A percentile compares a stretch with the other conserved stretches of the same genome.
Conservation (phyloP, 495 filamentous ascomycete genomes). For the Viridothelium virens region DNA sequence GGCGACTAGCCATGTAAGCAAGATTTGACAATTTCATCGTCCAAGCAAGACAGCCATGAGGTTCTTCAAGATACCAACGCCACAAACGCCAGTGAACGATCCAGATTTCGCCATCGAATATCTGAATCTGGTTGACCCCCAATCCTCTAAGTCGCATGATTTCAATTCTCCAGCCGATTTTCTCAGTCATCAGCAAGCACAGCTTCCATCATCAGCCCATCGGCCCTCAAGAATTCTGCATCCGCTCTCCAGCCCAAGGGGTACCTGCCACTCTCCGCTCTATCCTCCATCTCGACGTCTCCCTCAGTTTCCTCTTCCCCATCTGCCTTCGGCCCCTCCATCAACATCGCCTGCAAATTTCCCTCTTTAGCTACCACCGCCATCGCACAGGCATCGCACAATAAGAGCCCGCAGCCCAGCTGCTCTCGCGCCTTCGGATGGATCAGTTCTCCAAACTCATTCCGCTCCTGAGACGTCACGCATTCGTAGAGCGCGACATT, state of each 20-base stretch:
- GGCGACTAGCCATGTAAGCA: neutral
- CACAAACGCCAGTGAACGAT: neutral
- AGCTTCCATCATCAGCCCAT: constrained; percentile 21
- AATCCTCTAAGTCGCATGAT: too few relatives aligned
- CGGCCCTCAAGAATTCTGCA: constrained; percentile 30
- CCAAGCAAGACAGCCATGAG: neutral
- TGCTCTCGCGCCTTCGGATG: constrained; percentile 13
- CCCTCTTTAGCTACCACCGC: constrained; percentile 27
- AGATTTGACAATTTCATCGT: neutral
- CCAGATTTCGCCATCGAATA: neutral
- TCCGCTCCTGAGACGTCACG: constrained; percentile 19
- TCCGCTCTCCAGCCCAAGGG: constrained; percentile 37
- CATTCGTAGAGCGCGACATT: constrained; percentile 36
- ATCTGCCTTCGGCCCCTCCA: constrained; percentile 15
- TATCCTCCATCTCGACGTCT: constrained; percentile 4
- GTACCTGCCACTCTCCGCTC: neutral
- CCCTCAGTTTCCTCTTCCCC: constrained; percentile 16
- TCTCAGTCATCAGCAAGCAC: neutral
- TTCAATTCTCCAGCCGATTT: neutral
- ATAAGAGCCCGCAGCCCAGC: constrained; percentile 37
- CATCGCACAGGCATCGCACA: constrained; percentile 37
- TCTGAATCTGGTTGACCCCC: neutral
- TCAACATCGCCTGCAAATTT: constrained; percentile 30
- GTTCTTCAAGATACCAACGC: neutral
- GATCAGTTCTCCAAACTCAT: constrained; percentile 17